These are phyloP conservation scores for Xerocomellus amylosporus DNA, from an alignment of 768 basidiomycete species.

Conservation along the genomic window DNA sequence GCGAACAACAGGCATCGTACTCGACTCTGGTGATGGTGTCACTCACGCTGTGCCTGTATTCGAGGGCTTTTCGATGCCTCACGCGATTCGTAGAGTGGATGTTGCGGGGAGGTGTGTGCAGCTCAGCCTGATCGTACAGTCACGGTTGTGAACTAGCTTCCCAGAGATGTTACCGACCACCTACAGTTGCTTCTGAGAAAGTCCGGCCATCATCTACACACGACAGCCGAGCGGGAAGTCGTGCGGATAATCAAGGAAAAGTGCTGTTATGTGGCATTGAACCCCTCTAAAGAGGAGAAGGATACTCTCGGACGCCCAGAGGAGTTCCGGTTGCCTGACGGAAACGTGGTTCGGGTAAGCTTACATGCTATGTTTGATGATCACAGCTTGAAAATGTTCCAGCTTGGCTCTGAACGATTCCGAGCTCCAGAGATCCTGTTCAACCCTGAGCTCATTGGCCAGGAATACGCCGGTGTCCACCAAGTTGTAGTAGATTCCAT, in stretches of 20 bases:
- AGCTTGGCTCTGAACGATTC: conserved; percentile 95
- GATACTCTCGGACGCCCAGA: conserved; percentile 74
- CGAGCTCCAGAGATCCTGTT: conserved; percentile 97
- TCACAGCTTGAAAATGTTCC: conserved; percentile 13
- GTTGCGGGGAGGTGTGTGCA: conserved; percentile 81
- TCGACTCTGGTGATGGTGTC: conserved; percentile 98
- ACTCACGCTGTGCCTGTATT: conserved; percentile 99
- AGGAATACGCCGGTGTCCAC: conserved; percentile 95
- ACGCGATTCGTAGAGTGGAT: conserved; percentile 94
- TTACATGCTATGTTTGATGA: conserved; percentile 6
- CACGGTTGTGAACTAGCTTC: background rate
- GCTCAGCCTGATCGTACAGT: background rate
- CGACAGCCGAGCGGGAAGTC: conserved; percentile 95
- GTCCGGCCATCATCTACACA: conserved; percentile 91
- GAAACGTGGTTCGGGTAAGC: conserved; percentile 84
- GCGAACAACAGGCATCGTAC: conserved; percentile 96
- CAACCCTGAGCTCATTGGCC: conserved; percentile 94
- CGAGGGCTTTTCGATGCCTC: conserved; percentile 99
- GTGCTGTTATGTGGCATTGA: conserved; percentile 91
- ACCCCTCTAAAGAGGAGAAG: conserved; percentile 95
- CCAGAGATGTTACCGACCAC: conserved; percentile 94
- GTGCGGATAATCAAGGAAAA: conserved; percentile 98
- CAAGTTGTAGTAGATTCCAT: conserved; percentile 99
- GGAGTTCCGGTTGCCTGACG: conserved; percentile 92
- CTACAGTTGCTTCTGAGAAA: conserved; percentile 92